Evolutionary conservation across 805 yeast genomes (phyloP), one percentile per base, ranked within the genome.

Genomic region (Schwanniomyces vanrijiae): DNA sequence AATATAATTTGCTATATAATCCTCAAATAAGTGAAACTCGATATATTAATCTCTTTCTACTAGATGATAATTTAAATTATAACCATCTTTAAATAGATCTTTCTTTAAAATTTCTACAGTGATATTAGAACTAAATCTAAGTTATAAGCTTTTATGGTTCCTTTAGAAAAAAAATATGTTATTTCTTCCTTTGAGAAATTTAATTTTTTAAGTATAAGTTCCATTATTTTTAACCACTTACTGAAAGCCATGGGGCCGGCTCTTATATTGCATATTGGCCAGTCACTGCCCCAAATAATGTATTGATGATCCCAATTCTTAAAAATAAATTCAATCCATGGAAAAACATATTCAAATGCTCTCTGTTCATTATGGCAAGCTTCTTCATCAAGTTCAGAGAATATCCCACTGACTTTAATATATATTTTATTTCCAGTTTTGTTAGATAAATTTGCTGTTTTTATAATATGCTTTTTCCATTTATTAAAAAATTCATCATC

Each of bases 221-320:
- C 59, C 2, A 59, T 50, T 10, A 64, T 47, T 2, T 25, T 29
- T 3, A 47, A 45, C 72, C 72, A 68, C 25, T 51, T 59, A 2
- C 39, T 21, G 44, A 56, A 56, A 1, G 60, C 47, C 11, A 41
- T 42, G 3, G 25, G 39, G 11, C 55, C 54, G 3, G 47, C 42
- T 40, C 24, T 38, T 22, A 38, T n/a, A 13, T 22, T 38, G 42
- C 72, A 67, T 5, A 74, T 74, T 2, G 79, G 79, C 77, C 77
- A 74, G 50, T 74, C 76, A 48, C 75, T 69, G 3, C 76, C 78
- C 68, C 70, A 74, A 10, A 74, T 59, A 9, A 69, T 52, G 8
- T 60, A 51, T 3, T 62, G 57, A 4, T 29, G 45, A 48, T 50
- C 33, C 73, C 76, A 60, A 60, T 68, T n/a, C 33, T 62, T 62